Base-by-base conservation (phyloP, 192 early-diverging fungal genomes). In the Rhizophagus clarus region DNA sequence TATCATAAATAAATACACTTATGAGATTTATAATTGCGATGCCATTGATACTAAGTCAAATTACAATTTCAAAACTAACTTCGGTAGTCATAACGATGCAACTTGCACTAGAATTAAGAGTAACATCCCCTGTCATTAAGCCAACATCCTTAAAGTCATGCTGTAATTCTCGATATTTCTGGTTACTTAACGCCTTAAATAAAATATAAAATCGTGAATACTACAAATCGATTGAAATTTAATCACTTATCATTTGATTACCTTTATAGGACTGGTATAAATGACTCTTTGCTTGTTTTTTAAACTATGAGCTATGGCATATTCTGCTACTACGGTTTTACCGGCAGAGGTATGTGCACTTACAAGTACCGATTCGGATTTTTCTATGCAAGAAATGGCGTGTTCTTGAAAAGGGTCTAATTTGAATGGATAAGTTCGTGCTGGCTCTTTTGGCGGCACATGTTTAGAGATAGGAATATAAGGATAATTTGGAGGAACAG, bases 321-420 rank as follows among this genome's bases (percentile, higher is more conserved):
- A 99, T 82, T 99, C 97, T n/a, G 97, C 97, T 32, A 99, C 95
- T 3, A 99, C 97, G 0, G 97, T 99, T 83, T 99, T 99, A 76
- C 97, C 97, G 20, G 97, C 97, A 56, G 94, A 96, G 2, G 97
- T 99, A 72, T 99, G 97, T 0, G 97, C 97, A 62, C 94, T 91
- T 1, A 99, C 97, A 49, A 99, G 83, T n/a, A 99, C 97, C 4
- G 95, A 96, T 83, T 99, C 97, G 56, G 91, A 89, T 80, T 95
- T 88, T 80, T 98, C 89, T 70, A 99, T 99, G 68, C 93, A 95
- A 82, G 90, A 87, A 29, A 98, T 93, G 3, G 97, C 90, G 22
- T 93, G 93, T 47, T 90, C 87, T 85, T 99, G 97, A 87, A 99
- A 99, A 66, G 97, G 96, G 92, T 99, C 97, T 49, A 99, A 89